Percentiles rank a stretch among this genome's conserved stretches.
phyloP scores from a whole-genome alignment of 148 eudicot genomes.

The Pharnaceum exiguum region DNA sequence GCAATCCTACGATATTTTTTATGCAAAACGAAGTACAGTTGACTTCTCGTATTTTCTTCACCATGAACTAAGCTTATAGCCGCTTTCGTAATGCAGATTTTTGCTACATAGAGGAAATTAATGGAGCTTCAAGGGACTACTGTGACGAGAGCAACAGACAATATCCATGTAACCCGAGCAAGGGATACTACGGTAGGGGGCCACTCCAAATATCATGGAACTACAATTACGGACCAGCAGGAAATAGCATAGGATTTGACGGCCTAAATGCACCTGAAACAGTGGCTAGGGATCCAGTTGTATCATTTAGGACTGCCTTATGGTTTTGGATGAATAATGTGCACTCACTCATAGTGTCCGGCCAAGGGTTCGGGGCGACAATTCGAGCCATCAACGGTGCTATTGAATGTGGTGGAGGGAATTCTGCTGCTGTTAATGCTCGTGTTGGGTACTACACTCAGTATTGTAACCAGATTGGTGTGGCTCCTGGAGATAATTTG shows the following conservation, averaged over 20 bases:
- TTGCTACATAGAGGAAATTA: no score
- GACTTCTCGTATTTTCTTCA: no score
- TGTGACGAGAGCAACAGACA: no score
- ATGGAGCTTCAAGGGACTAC: no score
- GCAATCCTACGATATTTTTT: no score
- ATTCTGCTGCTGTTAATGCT: not conserved
- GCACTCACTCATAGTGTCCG: not conserved
- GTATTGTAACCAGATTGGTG: constrained; percentile 8
- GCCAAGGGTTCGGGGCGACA: not conserved
- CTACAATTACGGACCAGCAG: constrained; percentile 15
- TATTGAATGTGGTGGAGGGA: not conserved
- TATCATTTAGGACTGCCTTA: not conserved
- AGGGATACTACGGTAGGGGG: constrained; percentile 12
- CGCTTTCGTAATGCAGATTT: no score
- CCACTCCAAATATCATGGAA: constrained; percentile 18
- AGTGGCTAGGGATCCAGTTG: not conserved
- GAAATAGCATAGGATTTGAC: constrained; percentile 8
- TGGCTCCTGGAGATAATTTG: constrained; percentile 2
- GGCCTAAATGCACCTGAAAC: not conserved
- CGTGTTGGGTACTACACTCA: not conserved
- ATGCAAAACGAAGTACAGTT: no score
- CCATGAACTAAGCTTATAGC: no score
- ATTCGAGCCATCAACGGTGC: not conserved
- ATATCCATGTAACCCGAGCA: constrained; percentile 13
- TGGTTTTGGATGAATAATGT: not conserved